Evolutionary conservation across 208 protist genomes (phyloP), one percentile per base, ranked within the genome.

Genomic region (Acanthamoeba castellanii): DNA sequence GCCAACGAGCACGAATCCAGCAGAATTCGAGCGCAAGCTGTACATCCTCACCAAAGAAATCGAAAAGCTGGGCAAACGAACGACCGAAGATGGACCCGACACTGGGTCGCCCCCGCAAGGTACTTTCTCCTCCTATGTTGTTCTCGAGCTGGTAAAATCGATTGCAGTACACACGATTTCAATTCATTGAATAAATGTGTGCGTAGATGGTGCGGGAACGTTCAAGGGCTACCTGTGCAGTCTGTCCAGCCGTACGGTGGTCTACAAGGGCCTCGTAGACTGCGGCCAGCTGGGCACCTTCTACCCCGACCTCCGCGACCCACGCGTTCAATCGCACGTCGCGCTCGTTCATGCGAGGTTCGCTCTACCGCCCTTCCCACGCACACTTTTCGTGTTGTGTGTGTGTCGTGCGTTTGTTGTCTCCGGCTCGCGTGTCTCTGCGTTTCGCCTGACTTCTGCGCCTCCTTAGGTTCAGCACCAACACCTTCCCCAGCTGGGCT

Each of bases 401-500:
- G 13, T 27, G 57, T 52, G 47, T 4, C 11, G 47, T 52, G 47
- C 11, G 47, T 52, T 9, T 55, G 50, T 55, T 9, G 0, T 9
- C 14, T 9, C 14, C 3, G 7, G 50, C 14, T 9, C 8, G 50
- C 14, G 50, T 55, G 50, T 9, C 13, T 55, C 13, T 55, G 50
- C 9, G n/a, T 72, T 16, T 55, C 8, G 57, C n/a, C 57, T 64
- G 57, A 64, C 50, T 42, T 3, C 37, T 3, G 37, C 37, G 37
- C 50, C 50, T 55, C 50, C 30, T 6, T 16, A 95, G 98, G 68
- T 98, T 98, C 96, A 97, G 95, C 37, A 98, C 98, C 14, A 98
- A 98, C 96, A 98, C 98, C 16, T 98, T 98, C 92, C 98, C 98
- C 22, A 95, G 92, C 78, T 98, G 98, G 98, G 95, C 93, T 20